Evolutionary conservation across 345 rosid genomes (phyloP).

Genomic region (Litchi chinensis): DNA sequence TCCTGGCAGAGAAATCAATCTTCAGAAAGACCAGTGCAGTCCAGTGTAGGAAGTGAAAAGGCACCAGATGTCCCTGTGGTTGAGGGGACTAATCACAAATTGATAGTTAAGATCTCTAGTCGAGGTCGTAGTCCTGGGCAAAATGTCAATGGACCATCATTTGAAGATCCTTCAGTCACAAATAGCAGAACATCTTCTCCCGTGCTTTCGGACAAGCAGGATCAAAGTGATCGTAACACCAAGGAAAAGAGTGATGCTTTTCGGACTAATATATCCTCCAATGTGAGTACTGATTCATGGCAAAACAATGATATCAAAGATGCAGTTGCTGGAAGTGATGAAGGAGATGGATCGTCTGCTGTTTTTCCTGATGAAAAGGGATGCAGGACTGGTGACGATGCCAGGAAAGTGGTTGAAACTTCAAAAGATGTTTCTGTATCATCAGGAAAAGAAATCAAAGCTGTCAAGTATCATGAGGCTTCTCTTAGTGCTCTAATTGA

Average conservation of each 20-base stretch:
- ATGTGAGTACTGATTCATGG: conserved; percentile 58
- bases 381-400: conserved; percentile 41
- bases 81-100: conserved; percentile 63
- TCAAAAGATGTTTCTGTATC: conserved; percentile 45
- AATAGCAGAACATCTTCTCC: conserved; percentile 71
- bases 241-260: conserved; percentile 51
- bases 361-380: conserved; percentile 48
- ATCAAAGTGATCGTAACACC: conserved; percentile 39
- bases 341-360: conserved; percentile 54
- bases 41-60: conserved; percentile 55
- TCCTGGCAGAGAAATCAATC: conserved; percentile 49
- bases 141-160: conserved; percentile 64
- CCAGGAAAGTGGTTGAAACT: conserved; percentile 42
- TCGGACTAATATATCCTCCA: conserved; percentile 42
- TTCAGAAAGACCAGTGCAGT: conserved; percentile 61
- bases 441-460: conserved; percentile 47
- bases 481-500: conserved; percentile 82
- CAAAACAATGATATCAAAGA: conserved; percentile 68
- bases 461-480: conserved; percentile 57
- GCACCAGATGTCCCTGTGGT: conserved; percentile 45
- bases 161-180: conserved; percentile 57
- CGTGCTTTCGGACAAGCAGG: conserved; percentile 57
- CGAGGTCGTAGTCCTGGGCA: conserved; percentile 76
- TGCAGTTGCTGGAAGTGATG: conserved; percentile 44
- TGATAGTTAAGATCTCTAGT: conserved; percentile 76